Evolutionary conservation across 108 stramenopile genomes (phyloP).

Genomic region (Aurantiochytrium sp.): DNA sequence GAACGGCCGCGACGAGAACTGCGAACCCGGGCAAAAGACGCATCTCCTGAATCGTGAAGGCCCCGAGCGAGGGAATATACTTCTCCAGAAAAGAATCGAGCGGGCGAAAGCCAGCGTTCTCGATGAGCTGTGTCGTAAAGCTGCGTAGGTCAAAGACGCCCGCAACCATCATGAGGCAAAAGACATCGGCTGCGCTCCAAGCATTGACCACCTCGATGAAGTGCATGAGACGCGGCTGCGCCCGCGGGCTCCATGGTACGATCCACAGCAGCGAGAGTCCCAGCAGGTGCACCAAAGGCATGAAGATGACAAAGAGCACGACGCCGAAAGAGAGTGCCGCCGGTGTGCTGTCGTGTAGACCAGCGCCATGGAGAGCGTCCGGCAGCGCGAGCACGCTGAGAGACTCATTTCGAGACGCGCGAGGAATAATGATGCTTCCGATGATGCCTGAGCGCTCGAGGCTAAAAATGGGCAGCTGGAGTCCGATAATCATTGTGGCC

Average conservation of each 20-base stretch:
- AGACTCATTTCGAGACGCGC: neutral
- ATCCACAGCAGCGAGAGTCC: neutral
- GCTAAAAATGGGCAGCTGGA: neutral
- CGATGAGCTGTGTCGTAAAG: neutral
- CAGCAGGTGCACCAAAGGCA: neutral
- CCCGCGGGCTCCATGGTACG: neutral
- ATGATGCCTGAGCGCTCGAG: neutral
- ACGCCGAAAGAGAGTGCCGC: neutral
- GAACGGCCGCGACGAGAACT: neutral
- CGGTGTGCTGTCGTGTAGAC: neutral
- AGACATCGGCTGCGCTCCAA: neutral
- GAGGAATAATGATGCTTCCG: neutral
- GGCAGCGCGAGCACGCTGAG: neutral
- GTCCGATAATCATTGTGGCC: neutral
- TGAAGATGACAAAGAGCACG: neutral
- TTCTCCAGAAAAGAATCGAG: neutral
- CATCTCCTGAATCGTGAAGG: neutral
- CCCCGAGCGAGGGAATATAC: neutral
- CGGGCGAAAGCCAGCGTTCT: neutral
- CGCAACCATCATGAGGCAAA: neutral
- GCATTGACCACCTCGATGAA: neutral
- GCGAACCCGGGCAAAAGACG: neutral
- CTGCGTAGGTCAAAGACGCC: neutral
- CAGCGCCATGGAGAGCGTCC: neutral
- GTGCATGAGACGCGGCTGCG: neutral